These are phyloP conservation scores for Ustilago cynodontis DNA, from an alignment of 1,284 basidiomycete species.

Conservation along the genomic window DNA sequence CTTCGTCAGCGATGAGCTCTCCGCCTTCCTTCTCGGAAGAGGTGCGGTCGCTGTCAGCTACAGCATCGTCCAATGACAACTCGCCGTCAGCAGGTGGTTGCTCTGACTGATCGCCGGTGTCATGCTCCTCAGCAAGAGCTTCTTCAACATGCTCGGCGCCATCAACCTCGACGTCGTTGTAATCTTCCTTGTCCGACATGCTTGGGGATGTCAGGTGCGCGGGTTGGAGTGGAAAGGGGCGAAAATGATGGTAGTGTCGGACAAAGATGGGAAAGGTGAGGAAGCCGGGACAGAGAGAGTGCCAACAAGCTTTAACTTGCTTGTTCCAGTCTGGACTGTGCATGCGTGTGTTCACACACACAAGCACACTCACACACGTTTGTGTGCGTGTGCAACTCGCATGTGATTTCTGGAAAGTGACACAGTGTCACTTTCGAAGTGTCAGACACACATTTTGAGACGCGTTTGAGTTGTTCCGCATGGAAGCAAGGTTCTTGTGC, in stretches of 20 bases:
- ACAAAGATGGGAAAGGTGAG: neutral
- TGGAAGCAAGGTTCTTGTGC: neutral
- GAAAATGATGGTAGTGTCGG: neutral
- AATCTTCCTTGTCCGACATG: constrained; percentile 29
- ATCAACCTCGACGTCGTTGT: constrained; percentile 16
- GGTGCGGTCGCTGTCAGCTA: constrained; percentile 32
- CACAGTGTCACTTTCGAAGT: constrained; percentile 41
- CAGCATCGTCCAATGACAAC: constrained; percentile 22
- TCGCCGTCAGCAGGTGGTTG: constrained; percentile 14
- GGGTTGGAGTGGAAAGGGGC: neutral
- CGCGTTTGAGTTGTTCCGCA: neutral
- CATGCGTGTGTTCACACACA: constrained; percentile 9
- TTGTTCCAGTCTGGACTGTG: neutral
- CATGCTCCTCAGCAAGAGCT: constrained; percentile 11
- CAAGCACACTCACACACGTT: constrained; percentile 9
- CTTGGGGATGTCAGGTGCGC: neutral
- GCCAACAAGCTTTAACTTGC: neutral
- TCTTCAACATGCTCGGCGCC: constrained; percentile 10
- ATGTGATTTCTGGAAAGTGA: constrained; percentile 45
- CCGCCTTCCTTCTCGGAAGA: constrained; percentile 50
- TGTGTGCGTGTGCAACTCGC: constrained; percentile 21
- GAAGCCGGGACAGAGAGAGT: neutral
- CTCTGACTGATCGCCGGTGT: constrained; percentile 15
- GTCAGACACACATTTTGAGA: neutral
- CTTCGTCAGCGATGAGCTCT: constrained; percentile 14